Evolutionary conservation across 768 basidiomycete genomes (phyloP).

Genomic region (Gelatoporia subvermispora): DNA sequence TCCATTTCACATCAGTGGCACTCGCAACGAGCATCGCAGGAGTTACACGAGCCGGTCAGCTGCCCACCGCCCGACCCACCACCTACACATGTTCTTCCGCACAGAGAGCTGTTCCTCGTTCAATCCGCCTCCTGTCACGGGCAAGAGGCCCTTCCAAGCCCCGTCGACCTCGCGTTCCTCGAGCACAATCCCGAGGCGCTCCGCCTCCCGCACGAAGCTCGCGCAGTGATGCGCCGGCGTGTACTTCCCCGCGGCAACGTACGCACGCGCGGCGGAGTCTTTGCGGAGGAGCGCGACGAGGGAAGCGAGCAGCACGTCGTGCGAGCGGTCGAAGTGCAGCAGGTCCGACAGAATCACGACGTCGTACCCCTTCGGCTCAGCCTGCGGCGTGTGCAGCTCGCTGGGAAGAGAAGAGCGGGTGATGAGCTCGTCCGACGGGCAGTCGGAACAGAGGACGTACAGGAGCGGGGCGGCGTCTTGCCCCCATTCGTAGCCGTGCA

Average conservation of each 20-base stretch:
- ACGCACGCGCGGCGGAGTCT: conserved; percentile 36
- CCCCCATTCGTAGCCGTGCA: conserved; percentile 64
- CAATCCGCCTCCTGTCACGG: conserved; percentile 37
- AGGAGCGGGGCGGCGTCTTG: conserved; percentile 38
- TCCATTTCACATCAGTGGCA: too few species aligned
- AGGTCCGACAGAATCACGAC: conserved; percentile 67
- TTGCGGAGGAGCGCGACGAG: conserved; percentile 43
- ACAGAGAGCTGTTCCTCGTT: conserved; percentile 41
- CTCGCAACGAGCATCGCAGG: too few species aligned
- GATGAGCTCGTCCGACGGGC: conserved; percentile 4
- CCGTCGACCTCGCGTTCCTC: conserved; percentile 38
- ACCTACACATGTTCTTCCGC: conserved; percentile 56
- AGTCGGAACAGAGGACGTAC: conserved; percentile 31
- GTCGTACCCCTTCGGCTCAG: conserved; percentile 37
- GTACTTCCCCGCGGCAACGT: conserved; percentile 64
- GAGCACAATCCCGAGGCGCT: conserved; percentile 38
- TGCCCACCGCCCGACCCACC: conserved; percentile 57
- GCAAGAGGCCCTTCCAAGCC: conserved; percentile 44
- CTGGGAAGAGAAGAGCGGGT: not conserved
- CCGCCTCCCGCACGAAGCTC: conserved; percentile 42
- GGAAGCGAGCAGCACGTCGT: conserved; percentile 50
- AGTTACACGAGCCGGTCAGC: not conserved
- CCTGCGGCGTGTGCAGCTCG: not conserved
- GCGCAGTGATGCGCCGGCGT: conserved; percentile 49
- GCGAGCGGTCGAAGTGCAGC: conserved; percentile 61